Conservation (phyloP, 805 yeast species). For the Ogataea pini region DNA sequence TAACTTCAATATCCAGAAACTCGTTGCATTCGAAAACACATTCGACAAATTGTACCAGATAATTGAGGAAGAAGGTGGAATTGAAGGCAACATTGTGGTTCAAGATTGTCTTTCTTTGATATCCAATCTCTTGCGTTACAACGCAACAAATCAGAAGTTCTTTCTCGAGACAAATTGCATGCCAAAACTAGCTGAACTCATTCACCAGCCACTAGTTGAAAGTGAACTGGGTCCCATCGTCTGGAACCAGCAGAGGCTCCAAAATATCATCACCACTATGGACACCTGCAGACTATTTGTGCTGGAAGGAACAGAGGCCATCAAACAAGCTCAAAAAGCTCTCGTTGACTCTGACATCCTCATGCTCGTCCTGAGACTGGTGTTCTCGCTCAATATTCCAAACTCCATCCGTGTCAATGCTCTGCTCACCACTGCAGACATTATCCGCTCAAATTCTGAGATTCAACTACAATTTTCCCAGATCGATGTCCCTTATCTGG, state of each 20-base stretch:
- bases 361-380: conserved; percentile 64
- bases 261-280: conserved; percentile 64
- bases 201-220: conserved; percentile 59
- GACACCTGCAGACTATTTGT: conserved; percentile 76
- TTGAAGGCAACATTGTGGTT: conserved; percentile 85
- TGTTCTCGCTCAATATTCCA: conserved; percentile 67
- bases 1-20: conserved; percentile 82
- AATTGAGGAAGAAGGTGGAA: conserved; percentile 83
- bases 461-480: conserved; percentile 73
- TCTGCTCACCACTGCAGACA: conserved; percentile 72
- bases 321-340: conserved; percentile 59
- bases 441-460: conserved; percentile 64
- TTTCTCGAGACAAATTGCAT: conserved; percentile 85
- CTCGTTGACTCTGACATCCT: conserved; percentile 64
- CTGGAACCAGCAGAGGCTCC: conserved; percentile 78
- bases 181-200: conserved; percentile 58
- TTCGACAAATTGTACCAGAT: conserved; percentile 82
- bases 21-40: conserved; percentile 92
- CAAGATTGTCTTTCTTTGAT: conserved; percentile 84
- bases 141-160: conserved; percentile 85
- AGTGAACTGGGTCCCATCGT: conserved; percentile 45
- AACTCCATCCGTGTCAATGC: conserved; percentile 67
- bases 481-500: conserved; percentile 91
- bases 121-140: conserved; percentile 71
- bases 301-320: conserved; percentile 67